Evolutionary conservation across 768 basidiomycete species (phyloP).

Genomic region (Rhodotorula babjevae): DNA sequence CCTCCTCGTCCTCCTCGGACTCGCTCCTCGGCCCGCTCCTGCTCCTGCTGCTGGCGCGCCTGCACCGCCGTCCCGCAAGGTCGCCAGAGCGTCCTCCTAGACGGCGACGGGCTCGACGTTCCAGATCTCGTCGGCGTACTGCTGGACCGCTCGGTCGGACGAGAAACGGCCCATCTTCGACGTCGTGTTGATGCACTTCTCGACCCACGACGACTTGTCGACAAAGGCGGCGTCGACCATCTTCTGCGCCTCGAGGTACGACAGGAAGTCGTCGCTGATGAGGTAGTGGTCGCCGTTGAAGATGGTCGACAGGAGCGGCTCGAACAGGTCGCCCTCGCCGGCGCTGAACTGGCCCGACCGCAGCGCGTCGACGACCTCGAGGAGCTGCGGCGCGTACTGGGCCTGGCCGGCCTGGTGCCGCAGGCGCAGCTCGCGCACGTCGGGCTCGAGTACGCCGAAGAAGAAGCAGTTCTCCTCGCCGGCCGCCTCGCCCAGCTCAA

Average conservation of each 20-base stretch:
- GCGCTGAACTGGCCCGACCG: conserved; percentile 62
- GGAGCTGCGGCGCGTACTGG: conserved; percentile 70
- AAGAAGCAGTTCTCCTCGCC: conserved; percentile 66
- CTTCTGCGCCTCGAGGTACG: conserved; percentile 66
- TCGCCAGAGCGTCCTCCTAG: not conserved
- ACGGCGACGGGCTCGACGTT: conserved; percentile 38
- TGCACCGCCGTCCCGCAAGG: not conserved
- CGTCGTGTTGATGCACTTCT: conserved; percentile 62
- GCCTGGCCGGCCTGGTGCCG: conserved; percentile 78
- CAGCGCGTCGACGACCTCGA: conserved; percentile 70
- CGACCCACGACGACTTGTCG: conserved; percentile 80
- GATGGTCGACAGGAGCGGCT: conserved; percentile 46
- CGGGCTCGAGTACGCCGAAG: conserved; percentile 71
- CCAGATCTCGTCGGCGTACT: conserved; percentile 50
- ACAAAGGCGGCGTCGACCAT: conserved; percentile 86
- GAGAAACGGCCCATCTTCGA: conserved; percentile 92
- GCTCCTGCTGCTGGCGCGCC: too few relatives aligned
- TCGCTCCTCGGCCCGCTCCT: too few relatives aligned
- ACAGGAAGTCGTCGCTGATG: conserved; percentile 88
- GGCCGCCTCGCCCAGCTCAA: conserved; percentile 93
- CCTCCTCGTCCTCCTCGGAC: not conserved
- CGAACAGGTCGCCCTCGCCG: conserved; percentile 73
- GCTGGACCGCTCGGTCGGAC: conserved; percentile 83
- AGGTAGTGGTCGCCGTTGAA: conserved; percentile 48
- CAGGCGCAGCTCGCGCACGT: conserved; percentile 77